Conservation (phyloP, 345 rosid species). For the Syzygium jambos region DNA sequence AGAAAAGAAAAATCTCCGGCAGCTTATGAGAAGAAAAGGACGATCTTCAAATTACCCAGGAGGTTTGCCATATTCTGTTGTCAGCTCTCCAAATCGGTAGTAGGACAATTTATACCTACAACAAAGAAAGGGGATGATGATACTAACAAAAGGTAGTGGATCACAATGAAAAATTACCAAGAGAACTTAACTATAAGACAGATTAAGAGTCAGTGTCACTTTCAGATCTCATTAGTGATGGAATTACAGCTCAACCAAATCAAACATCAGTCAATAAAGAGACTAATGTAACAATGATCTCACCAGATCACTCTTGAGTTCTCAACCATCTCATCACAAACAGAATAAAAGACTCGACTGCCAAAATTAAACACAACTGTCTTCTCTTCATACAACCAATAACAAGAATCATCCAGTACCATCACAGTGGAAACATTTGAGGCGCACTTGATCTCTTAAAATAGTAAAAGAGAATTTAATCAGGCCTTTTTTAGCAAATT, state of each 20-base stretch:
- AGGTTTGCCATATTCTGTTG: slow-evolving; percentile 90
- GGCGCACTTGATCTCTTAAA: background rate
- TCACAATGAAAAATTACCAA: background rate
- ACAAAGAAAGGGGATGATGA: background rate
- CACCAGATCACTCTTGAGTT: background rate
- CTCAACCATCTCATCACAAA: background rate
- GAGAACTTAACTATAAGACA: background rate
- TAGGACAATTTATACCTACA: slow-evolving; percentile 88
- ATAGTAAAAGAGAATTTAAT: background rate
- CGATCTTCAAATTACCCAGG: slow-evolving; percentile 57
- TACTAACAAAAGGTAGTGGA: background rate
- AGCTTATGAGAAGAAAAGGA: background rate
- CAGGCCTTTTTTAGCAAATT: background rate
- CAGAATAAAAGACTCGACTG: background rate
- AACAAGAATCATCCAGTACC: background rate
- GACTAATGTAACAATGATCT: background rate
- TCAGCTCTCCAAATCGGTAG: slow-evolving; percentile 94
- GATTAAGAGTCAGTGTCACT: background rate
- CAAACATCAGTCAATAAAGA: background rate
- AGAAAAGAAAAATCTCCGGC: background rate
- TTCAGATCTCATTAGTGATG: background rate
- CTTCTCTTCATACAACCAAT: background rate
- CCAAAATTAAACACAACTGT: background rate
- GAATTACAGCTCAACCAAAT: background rate
- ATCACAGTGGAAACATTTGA: background rate